Evolutionary conservation across 2,329 filamentous ascomycete species (phyloP).

Genomic region (Fusarium sambucinum): DNA sequence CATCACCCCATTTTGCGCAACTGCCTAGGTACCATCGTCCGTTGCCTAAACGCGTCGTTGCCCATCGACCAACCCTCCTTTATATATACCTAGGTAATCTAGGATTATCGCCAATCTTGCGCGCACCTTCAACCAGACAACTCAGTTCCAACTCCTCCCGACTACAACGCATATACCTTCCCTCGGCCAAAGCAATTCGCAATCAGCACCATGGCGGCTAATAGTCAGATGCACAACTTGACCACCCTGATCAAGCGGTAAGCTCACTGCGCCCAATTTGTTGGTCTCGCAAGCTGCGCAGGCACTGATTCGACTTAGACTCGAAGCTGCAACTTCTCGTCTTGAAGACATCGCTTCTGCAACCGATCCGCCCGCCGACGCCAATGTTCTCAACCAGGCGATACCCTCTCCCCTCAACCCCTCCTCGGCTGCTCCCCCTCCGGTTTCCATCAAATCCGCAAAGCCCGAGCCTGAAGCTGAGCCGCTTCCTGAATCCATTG

Average conservation of each 20-base stretch:
- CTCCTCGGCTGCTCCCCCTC: constrained; percentile 51
- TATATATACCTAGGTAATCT: constrained; percentile 9
- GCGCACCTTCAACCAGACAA: background rate
- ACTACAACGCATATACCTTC: background rate
- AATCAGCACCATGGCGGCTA: constrained; percentile 71
- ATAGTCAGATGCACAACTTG: constrained; percentile 93
- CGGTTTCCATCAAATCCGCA: constrained; percentile 54
- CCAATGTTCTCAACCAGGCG: constrained; percentile 59
- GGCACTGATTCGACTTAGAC: constrained; percentile 72
- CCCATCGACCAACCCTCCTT: background rate
- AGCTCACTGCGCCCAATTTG: constrained; percentile 3
- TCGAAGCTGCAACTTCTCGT: constrained; percentile 95
- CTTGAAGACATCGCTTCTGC: constrained; percentile 95
- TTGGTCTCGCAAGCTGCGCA: background rate
- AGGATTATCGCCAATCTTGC: constrained; percentile 1
- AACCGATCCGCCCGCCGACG: constrained; percentile 68
- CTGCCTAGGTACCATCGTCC: constrained; percentile 8
- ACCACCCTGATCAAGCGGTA: constrained; percentile 99
- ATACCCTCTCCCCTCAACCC: constrained; percentile 50
- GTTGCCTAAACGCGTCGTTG: constrained; percentile 27
- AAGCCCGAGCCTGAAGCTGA: constrained; percentile 60
- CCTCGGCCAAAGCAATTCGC: background rate
- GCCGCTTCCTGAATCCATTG: constrained; percentile 79
- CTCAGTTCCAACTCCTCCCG: background rate
- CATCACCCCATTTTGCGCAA: constrained; percentile 17